These are phyloP conservation scores for Fusarium fujikuroi DNA, from an alignment of 2,329 filamentous ascomycete genomes.

Conservation along the genomic window DNA sequence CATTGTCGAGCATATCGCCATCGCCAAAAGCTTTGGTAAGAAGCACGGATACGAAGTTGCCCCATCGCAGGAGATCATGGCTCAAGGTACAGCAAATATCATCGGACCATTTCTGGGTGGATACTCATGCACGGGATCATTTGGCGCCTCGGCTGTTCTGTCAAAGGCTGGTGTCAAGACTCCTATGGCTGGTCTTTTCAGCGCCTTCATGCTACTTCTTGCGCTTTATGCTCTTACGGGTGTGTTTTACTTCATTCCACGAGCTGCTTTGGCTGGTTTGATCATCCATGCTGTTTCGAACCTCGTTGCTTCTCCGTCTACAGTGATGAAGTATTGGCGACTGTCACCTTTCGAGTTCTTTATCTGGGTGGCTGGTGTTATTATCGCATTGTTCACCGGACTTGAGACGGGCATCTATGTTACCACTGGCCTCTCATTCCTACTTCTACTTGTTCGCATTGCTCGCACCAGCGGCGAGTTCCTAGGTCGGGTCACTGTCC, in stretches of 20 bases:
- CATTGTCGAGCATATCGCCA: slow-evolving; percentile 85
- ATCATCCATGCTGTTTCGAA: slow-evolving; percentile 88
- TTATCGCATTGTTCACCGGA: slow-evolving; percentile 62
- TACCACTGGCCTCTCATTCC: slow-evolving; percentile 56
- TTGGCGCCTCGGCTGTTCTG: slow-evolving; percentile 80
- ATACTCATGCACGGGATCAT: slow-evolving; percentile 59
- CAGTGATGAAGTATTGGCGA: slow-evolving; percentile 81
- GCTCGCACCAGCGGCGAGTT: slow-evolving; percentile 60
- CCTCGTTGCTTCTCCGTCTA: slow-evolving; percentile 77
- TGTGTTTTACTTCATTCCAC: slow-evolving; percentile 85
- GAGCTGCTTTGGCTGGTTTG: slow-evolving; percentile 74
- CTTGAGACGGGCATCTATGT: slow-evolving; percentile 64
- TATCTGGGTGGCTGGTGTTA: slow-evolving; percentile 79
- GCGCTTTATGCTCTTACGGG: slow-evolving; percentile 81
- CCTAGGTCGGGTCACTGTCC: slow-evolving; percentile 52
- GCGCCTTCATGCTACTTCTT: slow-evolving; percentile 77
- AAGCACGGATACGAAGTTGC: slow-evolving; percentile 83
- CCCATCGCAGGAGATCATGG: slow-evolving; percentile 82
- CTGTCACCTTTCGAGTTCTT: slow-evolving; percentile 78
- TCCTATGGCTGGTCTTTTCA: slow-evolving; percentile 81
- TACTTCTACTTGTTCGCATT: slow-evolving; percentile 57
- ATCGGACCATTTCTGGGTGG: slow-evolving; percentile 78
- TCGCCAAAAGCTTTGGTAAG: slow-evolving; percentile 83
- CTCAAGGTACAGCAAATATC: slow-evolving; percentile 80
- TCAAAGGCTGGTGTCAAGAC: slow-evolving; percentile 86